Base-by-base conservation (phyloP, 1,284 basidiomycete genomes). In the Inonotus obliquus region DNA sequence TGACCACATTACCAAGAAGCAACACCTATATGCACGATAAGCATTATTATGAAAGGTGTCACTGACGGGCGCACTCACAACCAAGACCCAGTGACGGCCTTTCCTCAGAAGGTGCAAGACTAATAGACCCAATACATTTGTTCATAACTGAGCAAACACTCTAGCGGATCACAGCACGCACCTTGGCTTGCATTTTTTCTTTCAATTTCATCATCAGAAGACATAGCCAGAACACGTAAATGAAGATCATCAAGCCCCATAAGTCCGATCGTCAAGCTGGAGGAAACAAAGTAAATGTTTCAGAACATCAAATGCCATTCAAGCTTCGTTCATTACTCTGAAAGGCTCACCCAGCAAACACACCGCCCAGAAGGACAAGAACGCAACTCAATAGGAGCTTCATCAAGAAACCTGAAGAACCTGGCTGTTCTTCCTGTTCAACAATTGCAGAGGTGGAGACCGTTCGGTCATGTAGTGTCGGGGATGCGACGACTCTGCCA, bases 211-310 rank as follows among this genome's bases (percentile, higher is more conserved):
- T 94, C 83, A 21, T 87, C 89, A 0, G 93, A 95, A 1, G 91
- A 92, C 0, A 86, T 81, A 0, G 91, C 79, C 25, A 96, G 79
- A 0, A 97, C 95, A 29, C 92, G 87, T 19, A 98, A 80, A 70
- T 97, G 94, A 48, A 98, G 82, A 68, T 95, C 91, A 69, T 98
- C 96, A 19, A 97, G 84, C 1, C 96, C 95, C 95, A 97, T 97
- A 35, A 97, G 79, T 4, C 92, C 95, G 21, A 98, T 84, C 0
- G 94, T 97, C 57, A 97, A 77, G 1, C 87, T 86, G 65, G 44
- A 44, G 37, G 62, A 47, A 35, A 23, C 55, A 25, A 35, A 23
- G 14, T 47, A 23, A 32, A 47, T 51, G 37, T 55, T 32, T 47
- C 35, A 38, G 41, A n/a, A 13, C 5, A 11, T 44, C 23, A 32